Evolutionary conservation across 2,329 filamentous ascomycete genomes (phyloP).

Genomic region (Monosporascus sp.): DNA sequence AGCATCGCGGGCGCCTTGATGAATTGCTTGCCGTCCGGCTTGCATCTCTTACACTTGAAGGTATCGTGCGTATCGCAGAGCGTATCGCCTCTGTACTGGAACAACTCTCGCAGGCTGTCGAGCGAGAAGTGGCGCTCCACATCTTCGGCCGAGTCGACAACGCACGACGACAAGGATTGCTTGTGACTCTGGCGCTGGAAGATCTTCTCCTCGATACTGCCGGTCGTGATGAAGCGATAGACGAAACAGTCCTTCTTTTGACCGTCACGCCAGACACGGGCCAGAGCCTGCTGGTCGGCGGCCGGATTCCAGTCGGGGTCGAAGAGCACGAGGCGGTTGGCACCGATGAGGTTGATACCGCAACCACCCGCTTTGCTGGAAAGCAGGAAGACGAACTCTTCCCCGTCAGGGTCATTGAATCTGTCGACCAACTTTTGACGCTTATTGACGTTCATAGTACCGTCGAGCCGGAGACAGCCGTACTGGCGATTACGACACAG

Average conservation of each 20-base stretch:
- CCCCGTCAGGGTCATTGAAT: constrained; percentile 89
- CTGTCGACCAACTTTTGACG: constrained; percentile 95
- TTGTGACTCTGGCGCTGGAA: constrained; percentile 99
- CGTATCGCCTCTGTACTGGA: constrained; percentile 83
- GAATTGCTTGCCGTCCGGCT: constrained; percentile 77
- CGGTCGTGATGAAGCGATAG: constrained; percentile 97
- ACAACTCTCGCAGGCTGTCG: constrained; percentile 85
- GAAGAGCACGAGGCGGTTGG: constrained; percentile 81
- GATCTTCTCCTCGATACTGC: constrained; percentile 98
- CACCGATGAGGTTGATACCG: constrained; percentile 77
- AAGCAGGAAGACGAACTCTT: constrained; percentile 91
- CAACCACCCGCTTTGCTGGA: constrained; percentile 96
- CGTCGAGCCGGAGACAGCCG: constrained; percentile 83
- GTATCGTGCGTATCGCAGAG: constrained; percentile 95
- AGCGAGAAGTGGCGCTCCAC: constrained; percentile 95
- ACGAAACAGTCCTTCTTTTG: constrained; percentile 99
- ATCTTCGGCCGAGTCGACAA: constrained; percentile 94
- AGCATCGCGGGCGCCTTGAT: constrained; percentile 92
- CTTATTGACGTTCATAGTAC: constrained; percentile 97
- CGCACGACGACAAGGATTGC: constrained; percentile 90
- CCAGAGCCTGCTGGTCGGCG: constrained; percentile 92
- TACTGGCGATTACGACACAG: constrained; percentile 83
- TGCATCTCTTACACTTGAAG: constrained; percentile 96
- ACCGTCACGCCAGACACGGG: constrained; percentile 96
- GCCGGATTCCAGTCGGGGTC: constrained; percentile 98